These are phyloP conservation scores for Ceratobasidium sp. DNA, from an alignment of 1,284 basidiomycete genomes.

Conservation along the genomic window DNA sequence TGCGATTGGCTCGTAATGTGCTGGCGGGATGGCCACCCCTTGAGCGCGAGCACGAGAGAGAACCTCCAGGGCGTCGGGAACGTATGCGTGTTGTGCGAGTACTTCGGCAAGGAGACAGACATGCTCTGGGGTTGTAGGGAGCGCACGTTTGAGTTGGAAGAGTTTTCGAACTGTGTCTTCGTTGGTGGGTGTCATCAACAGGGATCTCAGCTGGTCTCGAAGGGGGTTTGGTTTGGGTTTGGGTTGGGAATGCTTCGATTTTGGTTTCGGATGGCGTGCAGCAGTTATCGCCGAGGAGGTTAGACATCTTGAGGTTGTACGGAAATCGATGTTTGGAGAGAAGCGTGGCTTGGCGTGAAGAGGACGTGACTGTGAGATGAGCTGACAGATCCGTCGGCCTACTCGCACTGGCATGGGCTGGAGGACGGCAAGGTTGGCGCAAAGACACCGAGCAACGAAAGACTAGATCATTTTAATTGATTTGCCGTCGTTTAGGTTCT, in stretches of 20 bases:
- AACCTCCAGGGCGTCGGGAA: conserved; percentile 15
- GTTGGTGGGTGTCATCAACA: conserved; percentile 11
- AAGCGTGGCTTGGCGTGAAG: not conserved
- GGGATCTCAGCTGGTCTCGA: not conserved
- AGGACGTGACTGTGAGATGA: conserved; percentile 32
- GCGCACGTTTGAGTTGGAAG: conserved; percentile 1
- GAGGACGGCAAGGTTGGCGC: conserved; percentile 15
- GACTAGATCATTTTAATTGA: too few relatives aligned
- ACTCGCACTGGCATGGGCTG: conserved; percentile 37
- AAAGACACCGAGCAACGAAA: conserved; percentile 9
- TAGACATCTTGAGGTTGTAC: not conserved
- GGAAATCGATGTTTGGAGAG: not conserved
- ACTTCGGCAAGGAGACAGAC: conserved; percentile 31
- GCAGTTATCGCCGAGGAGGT: not conserved
- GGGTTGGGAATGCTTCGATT: too few relatives aligned
- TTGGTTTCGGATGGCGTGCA: not conserved
- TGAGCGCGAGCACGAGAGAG: conserved; percentile 2
- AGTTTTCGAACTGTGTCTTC: conserved; percentile 1
- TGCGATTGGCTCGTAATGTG: conserved; percentile 20
- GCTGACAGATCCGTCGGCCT: conserved; percentile 35
- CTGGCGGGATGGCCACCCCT: conserved; percentile 17
- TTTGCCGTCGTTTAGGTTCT: too few relatives aligned
- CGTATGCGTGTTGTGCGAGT: conserved; percentile 25
- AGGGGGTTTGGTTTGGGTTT: not conserved
- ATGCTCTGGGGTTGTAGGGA: not conserved